Evolutionary conservation across 768 basidiomycete genomes (phyloP), one percentile per base, ranked within the genome.

Genomic region (Clitopilus passeckerianus): DNA sequence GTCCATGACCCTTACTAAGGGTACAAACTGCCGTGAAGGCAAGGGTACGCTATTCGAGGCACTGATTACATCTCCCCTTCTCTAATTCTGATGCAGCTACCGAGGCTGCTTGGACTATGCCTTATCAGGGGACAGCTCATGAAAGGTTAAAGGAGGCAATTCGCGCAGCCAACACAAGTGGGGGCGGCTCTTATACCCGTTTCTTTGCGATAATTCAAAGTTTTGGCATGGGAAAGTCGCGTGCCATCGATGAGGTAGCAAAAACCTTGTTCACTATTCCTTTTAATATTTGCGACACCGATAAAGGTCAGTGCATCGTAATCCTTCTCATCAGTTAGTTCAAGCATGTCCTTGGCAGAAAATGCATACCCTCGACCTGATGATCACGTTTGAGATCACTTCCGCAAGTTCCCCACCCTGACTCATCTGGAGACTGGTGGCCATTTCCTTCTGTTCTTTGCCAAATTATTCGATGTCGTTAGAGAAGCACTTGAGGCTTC

Each of bases 211-310:
- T 65, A 15, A 55, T 65, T 41, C 64, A 65, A 34, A 61, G 60
- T 34, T 63, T 62, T 34, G 64, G 64, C 14, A 61, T 57, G 23
- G 64, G 64, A 1, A 65, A 72, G 61, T 72, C 71, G 6, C 62
- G 71, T 9, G 65, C 63, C 37, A 64, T 68, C 10, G 53, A 70
- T 43, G 66, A 72, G 54, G 22, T 62, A 24, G 59, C 68, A 18
- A 64, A 56, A n/a, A 52, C 63, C 2, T 44, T 68, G 14, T 63
- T 68, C 41, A 64, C 65, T 1, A 64, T 71, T n/a, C 69, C 69
- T 6, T 63, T 71, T 57, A 71, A 67, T 61, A 24, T 70, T 23
- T 61, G 63, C 6, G n/a, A 34, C 5, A 16, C 16, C 23, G 54
- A 55, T 50, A 18, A 18, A 50, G 46, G 46, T 41, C 7, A 18